Percentiles rank a stretch among this genome's conserved stretches.
These are phyloP conservation scores for Ustilago nuda DNA, from an alignment of 1,284 basidiomycete genomes.

Conservation along the genomic window DNA sequence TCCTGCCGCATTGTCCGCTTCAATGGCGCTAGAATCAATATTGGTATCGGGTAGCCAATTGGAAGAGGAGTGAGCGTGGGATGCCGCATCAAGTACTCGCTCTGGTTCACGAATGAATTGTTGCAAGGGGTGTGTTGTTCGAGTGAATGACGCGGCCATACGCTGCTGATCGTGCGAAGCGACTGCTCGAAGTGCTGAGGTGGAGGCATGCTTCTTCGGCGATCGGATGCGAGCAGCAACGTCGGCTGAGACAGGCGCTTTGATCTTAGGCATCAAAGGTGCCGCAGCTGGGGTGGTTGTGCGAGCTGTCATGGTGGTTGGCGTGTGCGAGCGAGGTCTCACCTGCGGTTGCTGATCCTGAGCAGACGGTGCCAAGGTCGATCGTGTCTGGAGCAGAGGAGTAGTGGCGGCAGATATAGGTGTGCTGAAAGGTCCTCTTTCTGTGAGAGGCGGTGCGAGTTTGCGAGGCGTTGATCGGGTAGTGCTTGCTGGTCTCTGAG, in stretches of 20 bases:
- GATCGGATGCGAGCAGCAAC: slow-evolving; percentile 42
- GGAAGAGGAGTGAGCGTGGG: slow-evolving; percentile 28
- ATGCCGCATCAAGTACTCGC: neutral
- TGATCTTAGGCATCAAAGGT: slow-evolving; percentile 38
- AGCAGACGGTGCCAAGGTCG: slow-evolving; percentile 7
- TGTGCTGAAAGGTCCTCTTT: slow-evolving; percentile 4
- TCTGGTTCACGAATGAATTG: slow-evolving; percentile 14
- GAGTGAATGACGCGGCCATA: neutral
- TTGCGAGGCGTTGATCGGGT: slow-evolving; percentile 24
- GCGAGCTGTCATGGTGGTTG: slow-evolving; percentile 26
- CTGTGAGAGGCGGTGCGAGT: neutral
- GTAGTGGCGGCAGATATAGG: slow-evolving; percentile 19
- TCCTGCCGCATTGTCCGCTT: slow-evolving; percentile 19
- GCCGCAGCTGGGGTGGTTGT: slow-evolving; percentile 6
- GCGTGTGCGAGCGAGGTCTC: slow-evolving; percentile 39
- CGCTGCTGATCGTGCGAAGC: neutral
- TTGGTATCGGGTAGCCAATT: slow-evolving; percentile 18
- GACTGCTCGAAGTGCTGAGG: slow-evolving; percentile 21
- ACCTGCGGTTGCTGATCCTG: slow-evolving; percentile 6
- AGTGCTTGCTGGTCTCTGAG: slow-evolving; percentile 5
- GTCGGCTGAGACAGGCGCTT: slow-evolving; percentile 44
- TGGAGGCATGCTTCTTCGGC: slow-evolving; percentile 43
- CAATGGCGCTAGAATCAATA: neutral
- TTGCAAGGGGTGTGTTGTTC: slow-evolving; percentile 14
- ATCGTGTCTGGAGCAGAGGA: slow-evolving; percentile 23